phyloP scores from a whole-genome alignment of 1,284 basidiomycete genomes.

The Malassezia dermatis region DNA sequence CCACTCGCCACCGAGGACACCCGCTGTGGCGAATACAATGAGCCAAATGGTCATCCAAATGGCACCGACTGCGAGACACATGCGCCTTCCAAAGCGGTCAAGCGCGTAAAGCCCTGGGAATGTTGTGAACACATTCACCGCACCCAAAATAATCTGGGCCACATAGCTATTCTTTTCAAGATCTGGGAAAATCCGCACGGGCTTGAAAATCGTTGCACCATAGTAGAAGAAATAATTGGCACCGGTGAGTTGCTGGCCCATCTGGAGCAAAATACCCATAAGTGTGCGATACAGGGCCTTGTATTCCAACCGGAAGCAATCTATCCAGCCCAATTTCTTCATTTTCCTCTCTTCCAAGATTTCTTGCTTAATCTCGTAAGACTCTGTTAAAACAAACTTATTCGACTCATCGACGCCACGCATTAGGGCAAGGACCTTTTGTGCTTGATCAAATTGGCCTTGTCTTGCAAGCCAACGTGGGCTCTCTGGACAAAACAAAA shows the following conservation, averaged over 20 bases:
- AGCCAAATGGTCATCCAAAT: slow-evolving; percentile 63
- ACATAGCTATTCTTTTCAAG: slow-evolving; percentile 52
- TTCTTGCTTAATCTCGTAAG: slow-evolving; percentile 36
- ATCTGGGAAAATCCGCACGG: slow-evolving; percentile 55
- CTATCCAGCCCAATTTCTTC: slow-evolving; percentile 26
- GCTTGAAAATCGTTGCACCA: slow-evolving; percentile 59
- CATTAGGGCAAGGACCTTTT: slow-evolving; percentile 53
- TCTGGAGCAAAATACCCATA: slow-evolving; percentile 59
- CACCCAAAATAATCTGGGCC: slow-evolving; percentile 57
- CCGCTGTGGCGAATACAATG: slow-evolving; percentile 65
- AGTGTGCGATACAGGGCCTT: slow-evolving; percentile 44
- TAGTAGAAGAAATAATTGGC: slow-evolving; percentile 51
- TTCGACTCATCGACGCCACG: slow-evolving; percentile 52
- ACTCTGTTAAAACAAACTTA: slow-evolving; percentile 39
- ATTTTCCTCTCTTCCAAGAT: slow-evolving; percentile 24
- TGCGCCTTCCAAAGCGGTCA: slow-evolving; percentile 55
- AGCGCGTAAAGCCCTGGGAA: slow-evolving; percentile 57
- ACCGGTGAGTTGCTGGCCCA: slow-evolving; percentile 66
- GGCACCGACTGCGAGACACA: slow-evolving; percentile 52
- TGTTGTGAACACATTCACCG: slow-evolving; percentile 56
- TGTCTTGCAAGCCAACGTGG: slow-evolving; percentile 59
- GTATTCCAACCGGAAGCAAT: slow-evolving; percentile 35
- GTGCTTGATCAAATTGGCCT: slow-evolving; percentile 54
- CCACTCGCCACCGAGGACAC: slow-evolving; percentile 58
- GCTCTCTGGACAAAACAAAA: slow-evolving; percentile 65